phyloP scores from a whole-genome alignment of 2,329 filamentous ascomycete genomes.

The Aciculosporium take region DNA sequence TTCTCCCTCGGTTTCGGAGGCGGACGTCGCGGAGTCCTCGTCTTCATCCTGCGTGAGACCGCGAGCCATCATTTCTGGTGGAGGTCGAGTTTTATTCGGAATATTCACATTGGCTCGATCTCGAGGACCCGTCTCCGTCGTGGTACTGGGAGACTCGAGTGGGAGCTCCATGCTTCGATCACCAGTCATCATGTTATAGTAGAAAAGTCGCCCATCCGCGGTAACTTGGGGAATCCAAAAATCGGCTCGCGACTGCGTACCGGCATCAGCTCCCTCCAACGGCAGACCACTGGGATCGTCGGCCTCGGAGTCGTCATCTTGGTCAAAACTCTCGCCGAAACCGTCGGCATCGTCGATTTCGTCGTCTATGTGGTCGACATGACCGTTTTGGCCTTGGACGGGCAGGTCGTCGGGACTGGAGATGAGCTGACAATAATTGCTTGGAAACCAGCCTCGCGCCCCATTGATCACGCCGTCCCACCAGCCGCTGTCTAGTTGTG shows the following conservation, averaged over 20 bases:
- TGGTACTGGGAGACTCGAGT: slow-evolving; percentile 71
- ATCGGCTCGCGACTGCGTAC: slow-evolving; percentile 70
- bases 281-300: slow-evolving; percentile 48
- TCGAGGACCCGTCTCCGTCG: slow-evolving; percentile 69
- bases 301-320: slow-evolving; percentile 49
- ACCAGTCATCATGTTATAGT: slow-evolving; percentile 95
- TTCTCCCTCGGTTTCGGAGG: slow-evolving; percentile 71
- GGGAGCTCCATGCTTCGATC: slow-evolving; percentile 91
- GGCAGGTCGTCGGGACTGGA: slow-evolving; percentile 59
- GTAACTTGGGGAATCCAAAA: slow-evolving; percentile 99
- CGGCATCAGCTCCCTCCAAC: slow-evolving; percentile 48
- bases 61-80: slow-evolving; percentile 79
- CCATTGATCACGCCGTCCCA: slow-evolving; percentile 98
- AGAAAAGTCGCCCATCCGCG: slow-evolving; percentile 81
- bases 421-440: slow-evolving; percentile 92
- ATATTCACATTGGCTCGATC: slow-evolving; percentile 81
- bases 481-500: slow-evolving; percentile 95
- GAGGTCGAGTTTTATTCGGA: slow-evolving; percentile 78
- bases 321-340: slow-evolving; percentile 55
- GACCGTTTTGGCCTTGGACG: slow-evolving; percentile 42
- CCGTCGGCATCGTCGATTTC: slow-evolving; percentile 49
- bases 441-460: slow-evolving; percentile 95
- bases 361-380: slow-evolving; percentile 42
- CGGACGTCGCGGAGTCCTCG: slow-evolving; percentile 74
- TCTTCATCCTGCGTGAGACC: slow-evolving; percentile 75